Percentiles rank a stretch among this genome's conserved stretches.
These are phyloP conservation scores for Simmondsia chinensis DNA, from an alignment of 148 eudicot species.

Conservation along the genomic window DNA sequence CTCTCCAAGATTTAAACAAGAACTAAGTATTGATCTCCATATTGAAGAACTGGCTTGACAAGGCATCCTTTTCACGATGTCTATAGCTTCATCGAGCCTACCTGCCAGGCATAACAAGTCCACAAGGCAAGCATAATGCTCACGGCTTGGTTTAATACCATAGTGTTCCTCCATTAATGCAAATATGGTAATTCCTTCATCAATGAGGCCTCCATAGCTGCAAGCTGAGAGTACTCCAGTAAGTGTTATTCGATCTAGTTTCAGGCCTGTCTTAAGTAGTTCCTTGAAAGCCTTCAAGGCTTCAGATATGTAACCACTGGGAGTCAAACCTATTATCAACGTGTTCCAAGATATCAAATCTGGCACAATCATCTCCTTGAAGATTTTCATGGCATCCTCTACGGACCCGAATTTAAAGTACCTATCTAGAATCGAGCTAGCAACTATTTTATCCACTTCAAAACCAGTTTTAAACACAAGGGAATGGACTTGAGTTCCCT, in stretches of 20 bases:
- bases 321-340: slow-evolving; percentile 53
- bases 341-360: slow-evolving; percentile 76
- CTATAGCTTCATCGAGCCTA: slow-evolving; percentile 41
- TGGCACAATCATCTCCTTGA: slow-evolving; percentile 21
- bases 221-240: slow-evolving; percentile 61
- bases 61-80: slow-evolving; percentile 34
- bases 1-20: slow-evolving; percentile 29
- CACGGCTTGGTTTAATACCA: slow-evolving; percentile 37
- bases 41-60: slow-evolving; percentile 24
- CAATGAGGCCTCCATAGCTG: slow-evolving; percentile 37
- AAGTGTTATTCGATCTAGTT: slow-evolving; percentile 56
- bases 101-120: slow-evolving; percentile 52
- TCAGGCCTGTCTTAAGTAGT: slow-evolving; percentile 29
- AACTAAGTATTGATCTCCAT: slow-evolving; percentile 44
- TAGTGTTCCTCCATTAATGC: slow-evolving; percentile 43
- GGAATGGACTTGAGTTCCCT: slow-evolving; percentile 60
- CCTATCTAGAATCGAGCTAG: slow-evolving; percentile 69
- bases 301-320: slow-evolving; percentile 48
- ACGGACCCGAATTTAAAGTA: slow-evolving; percentile 58
- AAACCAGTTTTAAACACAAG: slow-evolving; percentile 51
- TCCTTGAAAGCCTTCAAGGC: slow-evolving; percentile 40
- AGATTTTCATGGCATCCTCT: slow-evolving; percentile 37
- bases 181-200: slow-evolving; percentile 41
- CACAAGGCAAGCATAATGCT: slow-evolving; percentile 40
- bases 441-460: slow-evolving; percentile 36